Base-by-base conservation (phyloP, 2,329 filamentous ascomycete species). In the Cordyceps farinosa region DNA sequence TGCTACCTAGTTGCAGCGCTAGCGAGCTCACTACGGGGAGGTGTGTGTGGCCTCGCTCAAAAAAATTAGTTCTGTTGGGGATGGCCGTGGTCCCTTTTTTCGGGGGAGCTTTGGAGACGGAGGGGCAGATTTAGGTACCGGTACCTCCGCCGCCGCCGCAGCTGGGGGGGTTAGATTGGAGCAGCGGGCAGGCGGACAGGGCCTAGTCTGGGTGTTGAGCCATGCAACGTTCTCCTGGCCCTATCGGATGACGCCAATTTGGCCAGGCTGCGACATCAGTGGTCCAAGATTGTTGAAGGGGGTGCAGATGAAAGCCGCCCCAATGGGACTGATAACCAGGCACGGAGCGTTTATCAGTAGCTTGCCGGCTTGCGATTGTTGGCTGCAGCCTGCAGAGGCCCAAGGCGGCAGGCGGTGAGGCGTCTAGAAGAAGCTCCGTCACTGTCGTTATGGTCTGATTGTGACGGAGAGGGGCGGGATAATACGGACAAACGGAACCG, bases 11-110 rank as follows among this genome's bases (percentile, higher is more conserved):
- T 42, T 29, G 45, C 32, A 55, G 45, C 22, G 42, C 56, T 62
- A 62, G 11, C 59, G n/a, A 17, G 48, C 47, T 38, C 13, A 36
- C 29, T 40, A 51, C 45, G 22, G 27, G 40, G 10, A 48, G 30
- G 13, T 40, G 44, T 48, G 57, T 44, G 57, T 52, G 47, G 47
- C 45, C 48, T 60, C 29, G 17, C 59, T 52, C 48, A 69, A 68
- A 68, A 65, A 68, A 70, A 77, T 76, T 74, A 74, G 75, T 75
- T 76, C 73, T 77, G 73, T 78, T 79, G 76, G 77, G 77, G 77
- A 77, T 73, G 67, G 67, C 50, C 65, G 56, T 57, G 61, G 34
- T 62, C 60, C 60, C 44, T 62, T 62, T 62, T 58, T 53, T 58
- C 29, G 36, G 54, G 45, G 47, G 38, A 58, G 53, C 54, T 51